Evolutionary conservation across 768 basidiomycete species (phyloP), one percentile per base, ranked within the genome.

Genomic region (Boletus coccyginus): DNA sequence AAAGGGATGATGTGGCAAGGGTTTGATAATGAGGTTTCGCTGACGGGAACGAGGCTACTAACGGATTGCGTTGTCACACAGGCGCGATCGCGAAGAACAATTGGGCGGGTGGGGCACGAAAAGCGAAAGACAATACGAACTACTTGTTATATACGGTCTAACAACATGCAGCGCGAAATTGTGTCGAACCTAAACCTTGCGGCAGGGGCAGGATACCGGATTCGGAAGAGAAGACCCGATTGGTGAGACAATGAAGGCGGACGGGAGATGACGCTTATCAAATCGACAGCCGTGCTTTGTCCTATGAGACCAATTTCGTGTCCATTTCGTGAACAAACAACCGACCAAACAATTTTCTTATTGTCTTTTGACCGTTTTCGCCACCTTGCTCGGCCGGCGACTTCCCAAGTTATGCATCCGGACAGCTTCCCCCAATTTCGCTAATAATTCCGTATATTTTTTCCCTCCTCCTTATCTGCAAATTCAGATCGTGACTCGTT

Each of bases 21-120:
- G 69, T 17, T 55, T 45, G 66, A 71, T 76, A 76, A 75, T 74
- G 74, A 71, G 78, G 80, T 81, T 62, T 71, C 67, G 67, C 69
- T 58, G 59, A 53, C 58, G 67, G 69, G 78, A 78, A 78, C 70
- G 66, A 69, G 70, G 70, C 55, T 71, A 62, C 70, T 73, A 70
- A 73, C 69, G 66, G 76, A 77, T 80, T 77, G 75, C 71, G 78
- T 77, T 78, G 77, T 78, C 73, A 77, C 75, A 73, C 71, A 74
- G 62, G 66, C 72, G 70, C 65, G 63, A 69, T 73, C 73, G 72
- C 72, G 54, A 56, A 71, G 70, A 82, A 85, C 84, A 86, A 85
- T 86, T 84, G 79, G 74, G 76, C 75, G 72, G 75, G 79, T 77
- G 82, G 82, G 81, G 80, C 80, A 81, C 81, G 67, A 75, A 79